A percentile compares a stretch with the other conserved stretches of the same genome.
Evolutionary conservation across 768 basidiomycete species (phyloP).

Genomic region (Dacryopinax primogenitus): DNA sequence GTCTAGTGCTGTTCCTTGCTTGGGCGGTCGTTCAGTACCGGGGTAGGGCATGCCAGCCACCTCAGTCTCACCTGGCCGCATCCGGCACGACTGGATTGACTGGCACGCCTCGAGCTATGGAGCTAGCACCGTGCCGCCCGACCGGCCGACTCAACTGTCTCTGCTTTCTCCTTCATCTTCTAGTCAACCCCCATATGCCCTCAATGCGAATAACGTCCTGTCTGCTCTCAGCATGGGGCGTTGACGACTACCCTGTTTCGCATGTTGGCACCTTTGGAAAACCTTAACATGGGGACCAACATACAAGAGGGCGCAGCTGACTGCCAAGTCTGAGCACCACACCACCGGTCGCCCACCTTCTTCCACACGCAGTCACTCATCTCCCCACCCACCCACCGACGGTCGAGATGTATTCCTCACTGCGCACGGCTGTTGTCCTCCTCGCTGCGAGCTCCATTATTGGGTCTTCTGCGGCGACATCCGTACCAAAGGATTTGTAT

Average conservation of each 20-base stretch:
- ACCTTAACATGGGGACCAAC: neutral
- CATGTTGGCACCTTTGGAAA: neutral
- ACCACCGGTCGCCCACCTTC: neutral
- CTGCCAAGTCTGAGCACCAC: neutral
- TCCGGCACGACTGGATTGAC: slow-evolving; percentile 6
- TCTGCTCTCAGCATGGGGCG: neutral
- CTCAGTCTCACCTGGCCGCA: neutral
- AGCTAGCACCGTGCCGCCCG: neutral
- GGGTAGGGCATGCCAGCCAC: neutral
- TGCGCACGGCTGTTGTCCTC: neutral
- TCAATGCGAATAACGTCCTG: neutral
- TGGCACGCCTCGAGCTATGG: neutral
- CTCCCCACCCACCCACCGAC: neutral
- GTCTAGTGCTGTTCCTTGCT: neutral
- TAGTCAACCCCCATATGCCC: neutral
- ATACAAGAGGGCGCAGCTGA: neutral
- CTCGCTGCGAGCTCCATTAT: neutral
- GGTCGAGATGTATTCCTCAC: neutral
- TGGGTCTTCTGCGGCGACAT: neutral
- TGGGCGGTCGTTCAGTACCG: neutral
- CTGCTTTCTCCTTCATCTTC: neutral
- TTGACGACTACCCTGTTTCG: slow-evolving; percentile 1
- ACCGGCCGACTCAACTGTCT: neutral
- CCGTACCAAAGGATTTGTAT: neutral
- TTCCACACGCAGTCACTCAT: neutral